A percentile compares a stretch with the other conserved stretches of the same genome.
These are phyloP conservation scores for Tuber calosporum DNA, from an alignment of 495 filamentous ascomycete species.

Conservation along the genomic window DNA sequence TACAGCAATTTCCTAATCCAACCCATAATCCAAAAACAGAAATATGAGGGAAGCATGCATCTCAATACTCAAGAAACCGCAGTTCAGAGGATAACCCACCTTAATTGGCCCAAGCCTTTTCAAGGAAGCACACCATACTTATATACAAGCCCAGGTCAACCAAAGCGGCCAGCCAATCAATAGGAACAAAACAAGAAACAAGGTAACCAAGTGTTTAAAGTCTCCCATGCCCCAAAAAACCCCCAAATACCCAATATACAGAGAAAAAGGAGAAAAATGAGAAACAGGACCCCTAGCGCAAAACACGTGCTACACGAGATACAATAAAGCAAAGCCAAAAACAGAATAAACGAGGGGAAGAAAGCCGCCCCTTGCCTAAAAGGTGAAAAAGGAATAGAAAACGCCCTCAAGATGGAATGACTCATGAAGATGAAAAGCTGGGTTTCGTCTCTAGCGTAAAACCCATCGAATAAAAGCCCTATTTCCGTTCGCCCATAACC, in stretches of 20 bases:
- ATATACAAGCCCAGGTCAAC: slow-evolving; percentile 2
- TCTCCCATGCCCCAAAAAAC: neutral
- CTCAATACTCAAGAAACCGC: neutral
- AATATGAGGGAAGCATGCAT: neutral
- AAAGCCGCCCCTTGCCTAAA: slow-evolving; percentile 6
- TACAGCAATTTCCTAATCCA: neutral
- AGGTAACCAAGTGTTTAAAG: neutral
- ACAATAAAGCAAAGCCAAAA: slow-evolving; percentile 1
- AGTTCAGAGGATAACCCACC: neutral
- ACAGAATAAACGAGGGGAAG: slow-evolving; percentile 13
- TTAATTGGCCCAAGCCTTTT: neutral
- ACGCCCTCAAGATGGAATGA: slow-evolving; percentile 14
- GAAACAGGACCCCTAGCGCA: neutral
- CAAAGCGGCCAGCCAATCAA: neutral
- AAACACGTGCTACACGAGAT: neutral
- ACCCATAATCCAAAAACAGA: neutral
- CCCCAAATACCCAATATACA: slow-evolving; percentile 4
- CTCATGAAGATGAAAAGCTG: slow-evolving; percentile 23
- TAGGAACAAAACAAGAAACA: neutral
- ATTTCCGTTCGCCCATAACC: slow-evolving; percentile 7
- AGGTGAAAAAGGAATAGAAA: neutral
- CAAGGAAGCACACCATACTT: neutral
- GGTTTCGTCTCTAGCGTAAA: slow-evolving; percentile 1
- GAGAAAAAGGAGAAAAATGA: neutral
- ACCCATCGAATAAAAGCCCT: neutral